These are phyloP conservation scores for Chrysoporthe deuterocubensis DNA, from an alignment of 2,329 filamentous ascomycete species.

Conservation along the genomic window DNA sequence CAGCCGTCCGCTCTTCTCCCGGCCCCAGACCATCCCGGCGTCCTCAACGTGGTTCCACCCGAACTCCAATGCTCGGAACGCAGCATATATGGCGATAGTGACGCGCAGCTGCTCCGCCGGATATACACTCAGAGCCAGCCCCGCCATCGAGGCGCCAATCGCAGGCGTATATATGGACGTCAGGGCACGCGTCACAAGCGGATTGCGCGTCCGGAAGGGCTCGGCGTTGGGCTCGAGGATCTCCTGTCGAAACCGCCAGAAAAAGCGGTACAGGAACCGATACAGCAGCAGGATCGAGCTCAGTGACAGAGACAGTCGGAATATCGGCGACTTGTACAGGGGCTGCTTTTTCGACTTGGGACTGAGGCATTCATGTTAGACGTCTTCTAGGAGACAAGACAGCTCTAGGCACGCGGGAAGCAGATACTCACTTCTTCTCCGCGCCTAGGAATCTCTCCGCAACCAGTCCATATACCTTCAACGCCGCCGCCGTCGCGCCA, in stretches of 20 bases:
- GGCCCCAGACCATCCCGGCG: slow-evolving; percentile 69
- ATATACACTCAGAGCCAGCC: slow-evolving; percentile 78
- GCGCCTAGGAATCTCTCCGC: slow-evolving; percentile 51
- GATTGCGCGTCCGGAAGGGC: slow-evolving; percentile 83
- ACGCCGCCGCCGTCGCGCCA: slow-evolving; percentile 61
- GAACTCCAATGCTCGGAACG: slow-evolving; percentile 84
- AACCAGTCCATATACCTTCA: slow-evolving; percentile 66
- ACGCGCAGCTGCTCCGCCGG: slow-evolving; percentile 69
- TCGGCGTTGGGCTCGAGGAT: slow-evolving; percentile 79
- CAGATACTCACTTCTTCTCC: slow-evolving; percentile 47
- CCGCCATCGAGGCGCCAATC: slow-evolving; percentile 86
- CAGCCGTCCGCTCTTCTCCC: slow-evolving; percentile 54
- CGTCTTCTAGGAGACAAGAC: slow-evolving; percentile 34
- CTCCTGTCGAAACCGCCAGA: slow-evolving; percentile 76
- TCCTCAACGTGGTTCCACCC: slow-evolving; percentile 82
- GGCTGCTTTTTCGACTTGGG: slow-evolving; percentile 50
- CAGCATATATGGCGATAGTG: slow-evolving; percentile 79
- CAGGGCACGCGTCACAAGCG: slow-evolving; percentile 71
- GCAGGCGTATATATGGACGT: slow-evolving; percentile 86
- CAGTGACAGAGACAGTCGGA: slow-evolving; percentile 80
- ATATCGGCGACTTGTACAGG: slow-evolving; percentile 67
- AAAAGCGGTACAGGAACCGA: slow-evolving; percentile 87
- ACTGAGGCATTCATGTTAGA: slow-evolving; percentile 12
- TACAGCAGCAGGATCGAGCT: slow-evolving; percentile 88
- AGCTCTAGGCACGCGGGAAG: not conserved